These are phyloP conservation scores for Monosporascus sp. DNA, from an alignment of 2,329 filamentous ascomycete species.

Conservation along the genomic window DNA sequence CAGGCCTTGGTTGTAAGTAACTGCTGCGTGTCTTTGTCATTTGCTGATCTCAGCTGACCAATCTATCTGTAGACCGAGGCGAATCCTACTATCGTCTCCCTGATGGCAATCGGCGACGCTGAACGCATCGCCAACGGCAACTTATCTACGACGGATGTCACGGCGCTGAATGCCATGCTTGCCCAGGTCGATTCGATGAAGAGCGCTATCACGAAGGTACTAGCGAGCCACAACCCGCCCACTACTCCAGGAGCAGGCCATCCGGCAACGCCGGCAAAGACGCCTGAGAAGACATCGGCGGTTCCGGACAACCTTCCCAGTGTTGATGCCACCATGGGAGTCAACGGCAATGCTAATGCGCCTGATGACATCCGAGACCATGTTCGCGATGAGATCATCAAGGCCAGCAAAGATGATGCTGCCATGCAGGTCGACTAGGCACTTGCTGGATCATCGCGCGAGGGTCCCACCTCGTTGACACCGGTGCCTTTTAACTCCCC, in stretches of 20 bases:
- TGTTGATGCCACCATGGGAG: conserved; percentile 9
- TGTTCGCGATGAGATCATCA: background rate
- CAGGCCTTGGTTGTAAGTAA: conserved; percentile 58
- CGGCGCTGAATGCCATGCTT: conserved; percentile 44
- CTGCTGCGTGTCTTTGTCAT: background rate
- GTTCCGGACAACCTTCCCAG: conserved; percentile 12
- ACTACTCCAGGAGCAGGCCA: conserved; percentile 2
- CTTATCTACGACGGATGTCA: conserved; percentile 38
- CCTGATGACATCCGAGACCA: background rate
- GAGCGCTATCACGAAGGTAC: conserved; percentile 35
- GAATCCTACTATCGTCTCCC: conserved; percentile 37
- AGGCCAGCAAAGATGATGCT: conserved; percentile 1
- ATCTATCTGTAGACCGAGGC: conserved; percentile 35
- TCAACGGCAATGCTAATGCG: conserved; percentile 11
- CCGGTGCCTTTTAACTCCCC: too few relatives aligned
- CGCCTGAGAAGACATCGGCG: conserved; percentile 5
- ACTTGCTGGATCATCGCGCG: background rate
- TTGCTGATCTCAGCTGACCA: conserved; percentile 3
- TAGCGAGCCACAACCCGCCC: conserved; percentile 19
- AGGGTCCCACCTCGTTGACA: background rate
- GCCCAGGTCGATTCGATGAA: conserved; percentile 42
- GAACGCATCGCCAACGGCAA: conserved; percentile 35
- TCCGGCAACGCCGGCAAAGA: conserved; percentile 1
- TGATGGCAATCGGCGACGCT: conserved; percentile 46
- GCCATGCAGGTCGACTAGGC: conserved; percentile 6